These are phyloP conservation scores for Naegleria gruberi DNA, from an alignment of 208 protist species.

Conservation along the genomic window DNA sequence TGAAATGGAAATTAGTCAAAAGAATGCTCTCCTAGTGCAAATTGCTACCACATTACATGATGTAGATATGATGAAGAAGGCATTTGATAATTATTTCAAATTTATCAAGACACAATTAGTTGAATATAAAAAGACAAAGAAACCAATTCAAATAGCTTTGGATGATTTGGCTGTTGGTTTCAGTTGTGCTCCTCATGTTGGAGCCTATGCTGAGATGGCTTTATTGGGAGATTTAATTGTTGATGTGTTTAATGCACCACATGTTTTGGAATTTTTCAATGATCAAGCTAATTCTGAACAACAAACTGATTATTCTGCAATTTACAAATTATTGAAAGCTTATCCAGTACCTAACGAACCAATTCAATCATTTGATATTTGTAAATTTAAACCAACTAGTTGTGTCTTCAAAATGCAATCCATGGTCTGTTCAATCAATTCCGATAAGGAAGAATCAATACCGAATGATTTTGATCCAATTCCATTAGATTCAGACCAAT, in stretches of 20 bases:
- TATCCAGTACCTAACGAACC: background rate
- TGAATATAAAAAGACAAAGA: background rate
- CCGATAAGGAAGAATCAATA: background rate
- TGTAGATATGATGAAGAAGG: background rate
- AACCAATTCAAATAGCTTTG: background rate
- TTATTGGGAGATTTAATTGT: constrained; percentile 3
- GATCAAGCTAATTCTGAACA: background rate
- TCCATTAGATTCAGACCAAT: background rate
- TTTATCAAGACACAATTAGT: background rate
- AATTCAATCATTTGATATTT: background rate
- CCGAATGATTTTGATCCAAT: background rate
- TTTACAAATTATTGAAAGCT: background rate
- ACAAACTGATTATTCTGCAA: background rate
- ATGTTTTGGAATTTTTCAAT: background rate
- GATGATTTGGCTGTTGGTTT: background rate
- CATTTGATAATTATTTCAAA: background rate
- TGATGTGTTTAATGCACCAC: background rate
- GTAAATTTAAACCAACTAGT: background rate
- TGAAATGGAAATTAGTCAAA: background rate
- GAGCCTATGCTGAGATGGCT: background rate
- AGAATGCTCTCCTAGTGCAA: background rate
- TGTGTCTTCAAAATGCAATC: background rate
- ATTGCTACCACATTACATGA: background rate
- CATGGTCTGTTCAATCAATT: background rate
- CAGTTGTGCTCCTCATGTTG: background rate